Base-by-base conservation (phyloP, 1,139 yeast species). In the Candida tropicalis region DNA sequence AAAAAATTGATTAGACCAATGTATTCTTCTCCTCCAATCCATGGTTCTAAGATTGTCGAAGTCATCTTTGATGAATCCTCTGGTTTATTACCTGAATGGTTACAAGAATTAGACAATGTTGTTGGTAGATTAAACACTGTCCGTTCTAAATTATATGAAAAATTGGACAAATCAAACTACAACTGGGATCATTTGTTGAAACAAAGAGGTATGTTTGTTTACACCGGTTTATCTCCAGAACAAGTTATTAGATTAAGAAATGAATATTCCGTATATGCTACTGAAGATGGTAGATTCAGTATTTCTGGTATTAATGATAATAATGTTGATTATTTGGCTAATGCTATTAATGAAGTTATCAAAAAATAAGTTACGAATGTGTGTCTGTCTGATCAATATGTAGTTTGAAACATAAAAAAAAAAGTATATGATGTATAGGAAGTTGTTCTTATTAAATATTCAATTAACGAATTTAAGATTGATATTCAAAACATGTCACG, bases 141-240 rank as follows among this genome's bases (percentile, higher is more conserved):
- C 74, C 80, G 98, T 65, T 75, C 77, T 45, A 72, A 82, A 50
- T 76, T 86, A 58, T 75, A 73, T 60, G 79, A 82, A 46, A 77
- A 71, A 53, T 73, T 79, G 60, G 81, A 77, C 66, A 72, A 72
- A 57, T 53, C 71, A 49, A 70, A 72, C 52, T 83, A 83, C 60
- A 77, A 80, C 61, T 93, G 98, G 98, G 86, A 84, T 47, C 96
- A 88, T 63, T 77, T 93, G 62, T 74, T 84, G 50, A 76, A 82
- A 60, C 98, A 93, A 68, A 87, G 95, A 65, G 99, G 99, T 60
- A 93, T 93, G 98, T 93, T 93, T 67, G 88, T 91, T 45, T 93
- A 78, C 73, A 91, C 97, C 34, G 97, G 97, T 10, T 77, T 93
- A 52, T 65, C 70, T 25, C 70, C 82, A 35, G 78, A 75, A 35